Percentiles rank a stretch among this genome's conserved stretches.
phyloP scores from a whole-genome alignment of 2,329 filamentous ascomycete species.

The Verticillium longisporum region DNA sequence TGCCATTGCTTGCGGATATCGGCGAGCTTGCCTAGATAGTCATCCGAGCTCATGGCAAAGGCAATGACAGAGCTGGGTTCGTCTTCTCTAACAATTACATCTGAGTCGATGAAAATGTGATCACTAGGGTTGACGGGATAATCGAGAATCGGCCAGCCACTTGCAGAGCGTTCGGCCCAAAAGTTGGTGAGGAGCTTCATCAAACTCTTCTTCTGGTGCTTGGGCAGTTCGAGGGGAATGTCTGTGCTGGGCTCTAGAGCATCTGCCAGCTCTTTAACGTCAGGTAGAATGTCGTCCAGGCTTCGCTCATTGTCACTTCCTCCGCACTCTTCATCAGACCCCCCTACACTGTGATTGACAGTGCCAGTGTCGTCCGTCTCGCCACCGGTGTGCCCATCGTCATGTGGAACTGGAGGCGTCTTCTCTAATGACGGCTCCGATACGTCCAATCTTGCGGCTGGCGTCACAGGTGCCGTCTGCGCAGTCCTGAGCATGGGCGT shows the following conservation, averaged over 20 bases:
- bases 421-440: constrained; percentile 15
- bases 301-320: constrained; percentile 68
- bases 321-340: constrained; percentile 61
- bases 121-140: constrained; percentile 85
- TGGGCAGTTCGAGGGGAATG: constrained; percentile 69
- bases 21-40: constrained; percentile 76
- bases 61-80: constrained; percentile 96
- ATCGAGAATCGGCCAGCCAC: constrained; percentile 85
- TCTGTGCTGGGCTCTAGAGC: constrained; percentile 55
- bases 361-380: constrained; percentile 27
- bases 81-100: constrained; percentile 95
- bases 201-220: constrained; percentile 85
- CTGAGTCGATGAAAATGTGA: constrained; percentile 93
- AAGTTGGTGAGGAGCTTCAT: constrained; percentile 97
- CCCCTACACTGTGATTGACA: constrained; percentile 47
- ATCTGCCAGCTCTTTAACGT: constrained; percentile 55
- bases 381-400: constrained; percentile 8
- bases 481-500: constrained; percentile 13
- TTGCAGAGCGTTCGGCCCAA: constrained; percentile 95
- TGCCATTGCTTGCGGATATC: constrained; percentile 39
- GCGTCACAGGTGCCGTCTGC: constrained; percentile 11
- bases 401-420: constrained; percentile 14
- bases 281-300: constrained; percentile 60
- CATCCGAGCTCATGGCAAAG: constrained; percentile 78
- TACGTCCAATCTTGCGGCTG: neutral